Evolutionary conservation across 768 basidiomycete genomes (phyloP).

Genomic region (Hysterangium stoloniferum): DNA sequence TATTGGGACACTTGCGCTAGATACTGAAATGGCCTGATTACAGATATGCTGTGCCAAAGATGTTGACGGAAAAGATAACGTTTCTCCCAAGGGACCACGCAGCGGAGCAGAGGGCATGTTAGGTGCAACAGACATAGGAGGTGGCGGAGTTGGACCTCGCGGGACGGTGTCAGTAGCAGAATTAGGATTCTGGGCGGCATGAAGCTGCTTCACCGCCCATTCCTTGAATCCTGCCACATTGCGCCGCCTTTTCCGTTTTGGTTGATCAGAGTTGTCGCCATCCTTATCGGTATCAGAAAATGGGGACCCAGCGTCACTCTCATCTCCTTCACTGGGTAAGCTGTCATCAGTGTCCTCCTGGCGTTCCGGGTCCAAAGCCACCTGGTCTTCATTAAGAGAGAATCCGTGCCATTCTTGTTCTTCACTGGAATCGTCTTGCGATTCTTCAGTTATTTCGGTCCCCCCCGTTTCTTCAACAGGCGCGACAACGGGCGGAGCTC

Average conservation of each 20-base stretch:
- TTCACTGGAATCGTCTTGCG: constrained; percentile 26
- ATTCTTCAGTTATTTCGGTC: constrained; percentile 21
- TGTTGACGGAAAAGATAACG: constrained; percentile 57
- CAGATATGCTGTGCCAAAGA: constrained; percentile 49
- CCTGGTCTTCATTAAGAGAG: constrained; percentile 12
- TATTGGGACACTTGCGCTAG: constrained; percentile 12
- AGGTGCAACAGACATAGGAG: not conserved
- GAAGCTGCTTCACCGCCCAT: constrained; percentile 82
- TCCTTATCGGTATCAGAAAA: not conserved
- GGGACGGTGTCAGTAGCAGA: constrained; percentile 19
- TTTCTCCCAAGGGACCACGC: constrained; percentile 77
- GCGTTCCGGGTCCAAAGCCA: constrained; percentile 15
- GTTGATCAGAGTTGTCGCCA: constrained; percentile 11
- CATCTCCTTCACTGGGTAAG: constrained; percentile 12
- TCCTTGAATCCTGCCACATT: constrained; percentile 60
- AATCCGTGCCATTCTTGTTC: constrained; percentile 12
- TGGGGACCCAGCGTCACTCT: constrained; percentile 14
- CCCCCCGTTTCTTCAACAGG: constrained; percentile 26
- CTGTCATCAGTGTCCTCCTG: constrained; percentile 19
- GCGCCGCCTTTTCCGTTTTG: constrained; percentile 18
- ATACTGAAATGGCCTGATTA: constrained; percentile 11
- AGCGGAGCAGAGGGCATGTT: constrained; percentile 26
- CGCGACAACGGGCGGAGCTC: constrained; percentile 1
- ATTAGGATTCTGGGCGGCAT: constrained; percentile 36
- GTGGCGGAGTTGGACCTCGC: constrained; percentile 11